Percentiles rank a stretch among this genome's conserved stretches.
Evolutionary conservation across 176 grass and related monocot species (phyloP).

Genomic region (Musa acuminata): DNA sequence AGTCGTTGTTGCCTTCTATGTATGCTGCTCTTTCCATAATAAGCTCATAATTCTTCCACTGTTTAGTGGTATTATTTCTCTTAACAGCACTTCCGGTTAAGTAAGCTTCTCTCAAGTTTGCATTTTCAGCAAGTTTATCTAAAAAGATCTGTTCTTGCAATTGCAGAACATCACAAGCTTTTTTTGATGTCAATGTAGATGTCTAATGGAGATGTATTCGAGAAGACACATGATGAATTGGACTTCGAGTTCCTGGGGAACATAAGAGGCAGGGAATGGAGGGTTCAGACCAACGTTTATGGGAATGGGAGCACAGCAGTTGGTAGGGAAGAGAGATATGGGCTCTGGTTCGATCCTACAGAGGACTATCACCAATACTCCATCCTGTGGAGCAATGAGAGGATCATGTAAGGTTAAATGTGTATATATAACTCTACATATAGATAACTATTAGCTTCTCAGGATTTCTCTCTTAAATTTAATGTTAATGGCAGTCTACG

Average conservation of each 20-base stretch:
- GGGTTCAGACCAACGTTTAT: constrained; percentile 88
- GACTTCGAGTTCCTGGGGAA: constrained; percentile 98
- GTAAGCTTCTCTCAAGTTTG: not conserved
- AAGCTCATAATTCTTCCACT: not conserved
- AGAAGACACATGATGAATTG: constrained; percentile 83
- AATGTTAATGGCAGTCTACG: not conserved
- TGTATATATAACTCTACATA: not conserved
- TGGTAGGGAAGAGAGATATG: constrained; percentile 71
- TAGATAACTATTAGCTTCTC: not conserved
- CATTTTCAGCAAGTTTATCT: not conserved
- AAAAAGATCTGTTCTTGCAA: constrained; percentile 1
- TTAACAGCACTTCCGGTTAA: not conserved
- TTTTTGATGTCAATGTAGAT: constrained; percentile 33
- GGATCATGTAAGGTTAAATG: constrained; percentile 42
- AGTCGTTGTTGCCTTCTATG: constrained; percentile 89
- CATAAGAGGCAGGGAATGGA: constrained; percentile 49
- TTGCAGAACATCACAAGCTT: constrained; percentile 2
- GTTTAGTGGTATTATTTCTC: not conserved
- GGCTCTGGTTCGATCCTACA: constrained; percentile 72
- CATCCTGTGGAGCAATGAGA: constrained; percentile 57
- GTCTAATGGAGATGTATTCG: constrained; percentile 82
- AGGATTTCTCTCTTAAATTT: not conserved
- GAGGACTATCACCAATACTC: constrained; percentile 71
- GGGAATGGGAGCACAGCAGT: constrained; percentile 71
- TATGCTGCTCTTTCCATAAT: constrained; percentile 14